Base-by-base conservation (phyloP, 768 basidiomycete species). In the Lactarius sanguifluus region DNA sequence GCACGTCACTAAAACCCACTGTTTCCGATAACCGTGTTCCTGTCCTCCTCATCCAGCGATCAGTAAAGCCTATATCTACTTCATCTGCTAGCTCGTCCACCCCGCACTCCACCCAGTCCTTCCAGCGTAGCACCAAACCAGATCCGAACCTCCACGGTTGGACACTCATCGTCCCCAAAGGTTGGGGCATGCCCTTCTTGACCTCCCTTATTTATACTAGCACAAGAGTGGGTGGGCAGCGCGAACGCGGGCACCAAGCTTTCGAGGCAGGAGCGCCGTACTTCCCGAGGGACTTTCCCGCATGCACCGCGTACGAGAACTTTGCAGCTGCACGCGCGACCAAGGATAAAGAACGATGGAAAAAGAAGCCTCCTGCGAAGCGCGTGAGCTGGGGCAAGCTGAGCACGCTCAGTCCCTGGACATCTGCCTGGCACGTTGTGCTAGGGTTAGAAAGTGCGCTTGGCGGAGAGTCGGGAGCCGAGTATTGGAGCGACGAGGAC, bases 141-240 rank as follows among this genome's bases (percentile, higher is more conserved):
- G 64, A 62, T 15, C 71, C 73, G 7, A 62, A 74, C 1, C 78
- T 94, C 36, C 87, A 94, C 71, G 95, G 96, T 45, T 97, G 92
- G 90, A 94, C 88, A 9, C 78, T 99, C 10, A 80, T 97, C 56
- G 75, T 96, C 38, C 96, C 96, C 3, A 80, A 86, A 1, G 94
- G 93, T 15, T 98, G 95, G 94, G 83, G 85, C 0, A 96, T 94
- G 89, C 82, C 95, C 1, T 94, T 98, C 77, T 86, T 92, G 68
- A 82, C 82, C 47, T 96, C 95, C 3, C 83, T 99, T 59, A 82
- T 83, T 3, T 87, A 86, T 75, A 94, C 95, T 0, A 90, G 91
- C 25, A 92, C 91, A 1, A 88, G 94, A 8, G 82, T 96, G 20
- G 91, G 84, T 6, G 96, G 96, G 2, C 89, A 95, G 72, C 85